Evolutionary conservation across 495 filamentous ascomycete species (phyloP).

Genomic region (Corynascus novoguineensis): DNA sequence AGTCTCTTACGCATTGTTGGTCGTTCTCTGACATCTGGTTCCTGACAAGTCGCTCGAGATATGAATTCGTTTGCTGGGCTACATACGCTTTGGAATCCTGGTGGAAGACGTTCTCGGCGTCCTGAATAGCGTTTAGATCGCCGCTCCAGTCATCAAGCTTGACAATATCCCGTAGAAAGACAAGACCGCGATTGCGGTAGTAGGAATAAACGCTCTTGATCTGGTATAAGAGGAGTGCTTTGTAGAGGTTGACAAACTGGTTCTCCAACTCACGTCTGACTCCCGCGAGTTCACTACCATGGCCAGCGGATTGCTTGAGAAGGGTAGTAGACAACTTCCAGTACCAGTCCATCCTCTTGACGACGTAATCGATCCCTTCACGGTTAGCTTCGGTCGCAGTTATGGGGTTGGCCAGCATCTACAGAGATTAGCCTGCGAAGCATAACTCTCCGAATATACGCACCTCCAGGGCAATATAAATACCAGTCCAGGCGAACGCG

Average conservation of each 20-base stretch:
- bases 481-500: not conserved
- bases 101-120: not conserved
- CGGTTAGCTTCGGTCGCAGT: not conserved
- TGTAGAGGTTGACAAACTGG: slow-evolving; percentile 22
- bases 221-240: slow-evolving; percentile 29
- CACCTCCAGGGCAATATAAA: slow-evolving; percentile 6
- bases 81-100: not conserved
- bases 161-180: not conserved
- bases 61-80: not conserved
- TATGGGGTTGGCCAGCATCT: slow-evolving; percentile 4
- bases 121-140: not conserved
- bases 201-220: slow-evolving; percentile 33
- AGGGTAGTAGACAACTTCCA: not conserved
- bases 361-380: slow-evolving; percentile 4
- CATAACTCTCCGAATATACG: not conserved
- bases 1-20: slow-evolving; percentile 3
- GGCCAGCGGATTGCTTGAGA: not conserved
- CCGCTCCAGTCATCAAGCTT: not conserved
- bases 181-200: not conserved
- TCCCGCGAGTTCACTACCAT: not conserved
- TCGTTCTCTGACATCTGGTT: not conserved
- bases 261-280: not conserved
- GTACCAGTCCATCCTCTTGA: slow-evolving; percentile 7
- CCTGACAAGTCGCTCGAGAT: not conserved
- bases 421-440: not conserved